Evolutionary conservation across 345 rosid genomes (phyloP).

Genomic region (Euphorbia lathyris): DNA sequence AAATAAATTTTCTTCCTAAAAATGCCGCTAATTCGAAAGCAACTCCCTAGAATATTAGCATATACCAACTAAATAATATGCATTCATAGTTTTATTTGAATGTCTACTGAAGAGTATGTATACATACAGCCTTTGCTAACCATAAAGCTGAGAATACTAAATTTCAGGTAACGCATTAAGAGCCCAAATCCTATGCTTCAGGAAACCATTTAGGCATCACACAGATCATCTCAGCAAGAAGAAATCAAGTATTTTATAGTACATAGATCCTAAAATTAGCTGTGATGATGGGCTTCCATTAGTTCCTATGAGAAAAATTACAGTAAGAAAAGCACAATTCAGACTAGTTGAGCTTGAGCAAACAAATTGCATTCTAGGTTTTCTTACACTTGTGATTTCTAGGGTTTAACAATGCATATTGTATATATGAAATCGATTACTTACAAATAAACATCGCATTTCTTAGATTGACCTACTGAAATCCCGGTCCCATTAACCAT

Average conservation of each 20-base stretch:
- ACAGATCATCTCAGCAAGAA: neutral
- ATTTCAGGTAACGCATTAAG: neutral
- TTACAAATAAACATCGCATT: slow-evolving; percentile 11
- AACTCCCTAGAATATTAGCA: neutral
- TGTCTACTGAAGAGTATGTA: neutral
- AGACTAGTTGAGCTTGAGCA: too few relatives aligned
- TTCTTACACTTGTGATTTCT: neutral
- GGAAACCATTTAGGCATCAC: neutral
- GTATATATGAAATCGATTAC: neutral
- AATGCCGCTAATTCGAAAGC: neutral
- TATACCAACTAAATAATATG: neutral
- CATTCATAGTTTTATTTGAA: neutral
- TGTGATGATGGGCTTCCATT: neutral
- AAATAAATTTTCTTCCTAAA: neutral
- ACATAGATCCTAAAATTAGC: neutral
- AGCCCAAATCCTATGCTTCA: neutral
- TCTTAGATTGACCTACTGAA: neutral
- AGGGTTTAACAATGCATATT: neutral
- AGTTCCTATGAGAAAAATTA: neutral
- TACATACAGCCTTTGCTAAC: neutral
- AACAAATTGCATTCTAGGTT: neutral
- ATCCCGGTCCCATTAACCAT: slow-evolving; percentile 11
- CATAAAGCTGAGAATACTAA: neutral
- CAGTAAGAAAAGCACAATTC: neutral
- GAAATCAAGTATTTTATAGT: neutral